These are phyloP conservation scores for Candida sithepensis DNA, from an alignment of 805 yeast genomes.

Conservation along the genomic window DNA sequence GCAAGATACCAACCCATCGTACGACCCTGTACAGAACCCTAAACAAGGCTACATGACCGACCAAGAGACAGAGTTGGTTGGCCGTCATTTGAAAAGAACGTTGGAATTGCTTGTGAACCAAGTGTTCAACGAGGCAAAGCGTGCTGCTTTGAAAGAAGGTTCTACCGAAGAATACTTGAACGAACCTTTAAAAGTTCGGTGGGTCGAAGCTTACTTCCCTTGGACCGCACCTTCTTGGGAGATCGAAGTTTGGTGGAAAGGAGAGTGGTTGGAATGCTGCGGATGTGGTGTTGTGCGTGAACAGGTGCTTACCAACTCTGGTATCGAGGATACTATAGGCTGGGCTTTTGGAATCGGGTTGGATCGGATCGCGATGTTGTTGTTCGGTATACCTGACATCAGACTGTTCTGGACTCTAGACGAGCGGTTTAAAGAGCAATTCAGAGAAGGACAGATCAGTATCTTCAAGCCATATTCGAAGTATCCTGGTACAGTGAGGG, in stretches of 20 bases:
- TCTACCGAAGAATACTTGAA: slow-evolving; percentile 51
- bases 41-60: slow-evolving; percentile 75
- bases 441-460: slow-evolving; percentile 57
- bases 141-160: slow-evolving; percentile 59
- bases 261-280: slow-evolving; percentile 95
- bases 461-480: slow-evolving; percentile 86
- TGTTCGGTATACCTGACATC: slow-evolving; percentile 94
- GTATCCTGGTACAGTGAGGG: slow-evolving; percentile 83
- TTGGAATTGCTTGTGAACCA: slow-evolving; percentile 78
- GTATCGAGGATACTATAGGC: slow-evolving; percentile 64
- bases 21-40: slow-evolving; percentile 60
- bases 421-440: slow-evolving; percentile 72
- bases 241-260: slow-evolving; percentile 98
- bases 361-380: slow-evolving; percentile 92
- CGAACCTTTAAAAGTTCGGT: slow-evolving; percentile 79
- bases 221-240: slow-evolving; percentile 99
- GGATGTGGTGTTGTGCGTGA: slow-evolving; percentile 92
- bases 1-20: slow-evolving; percentile 64
- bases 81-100: slow-evolving; percentile 79
- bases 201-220: slow-evolving; percentile 96
- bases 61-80: slow-evolving; percentile 63
- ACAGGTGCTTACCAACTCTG: slow-evolving; percentile 71
- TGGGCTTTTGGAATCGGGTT: slow-evolving; percentile 99
- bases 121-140: slow-evolving; percentile 71
- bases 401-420: slow-evolving; percentile 89